phyloP scores from a whole-genome alignment of 192 early-diverging fungal genomes.

The Spizellomyces punctatus region DNA sequence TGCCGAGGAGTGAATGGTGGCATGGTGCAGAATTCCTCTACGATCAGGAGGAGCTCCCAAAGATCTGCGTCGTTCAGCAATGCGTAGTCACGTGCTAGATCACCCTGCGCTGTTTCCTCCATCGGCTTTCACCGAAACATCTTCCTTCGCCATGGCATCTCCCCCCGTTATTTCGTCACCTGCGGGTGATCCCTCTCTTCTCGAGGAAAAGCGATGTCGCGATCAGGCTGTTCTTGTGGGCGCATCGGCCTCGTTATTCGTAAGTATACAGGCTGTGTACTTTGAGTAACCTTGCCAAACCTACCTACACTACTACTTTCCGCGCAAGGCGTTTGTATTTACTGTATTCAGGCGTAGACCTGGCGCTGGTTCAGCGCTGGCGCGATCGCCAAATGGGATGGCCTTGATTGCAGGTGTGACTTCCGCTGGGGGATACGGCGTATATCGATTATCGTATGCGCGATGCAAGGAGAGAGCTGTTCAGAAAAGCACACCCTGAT shows the following conservation, averaged over 20 bases:
- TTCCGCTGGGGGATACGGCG: conserved; percentile 10
- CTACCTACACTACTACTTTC: too few relatives aligned
- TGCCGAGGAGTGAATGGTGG: background rate
- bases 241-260: conserved; percentile 17
- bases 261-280: background rate
- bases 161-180: too few relatives aligned
- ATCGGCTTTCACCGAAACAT: too few relatives aligned
- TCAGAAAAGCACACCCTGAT: too few relatives aligned
- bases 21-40: too few relatives aligned
- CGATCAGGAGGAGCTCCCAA: too few relatives aligned
- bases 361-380: background rate
- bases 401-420: conserved; percentile 2
- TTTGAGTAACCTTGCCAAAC: too few relatives aligned
- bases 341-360: conserved; percentile 8
- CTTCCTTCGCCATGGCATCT: too few relatives aligned
- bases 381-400: conserved; percentile 3
- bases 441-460: conserved; percentile 11
- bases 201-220: conserved; percentile 12
- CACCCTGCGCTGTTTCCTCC: too few relatives aligned
- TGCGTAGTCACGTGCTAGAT: too few relatives aligned
- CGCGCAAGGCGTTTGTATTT: conserved; percentile 8
- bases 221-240: conserved; percentile 18
- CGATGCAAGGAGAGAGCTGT: background rate
- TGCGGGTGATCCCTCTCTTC: background rate
- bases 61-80: too few relatives aligned